phyloP scores from a whole-genome alignment of 2,329 filamentous ascomycete species.

The Paraphaeosphaeria minitans region DNA sequence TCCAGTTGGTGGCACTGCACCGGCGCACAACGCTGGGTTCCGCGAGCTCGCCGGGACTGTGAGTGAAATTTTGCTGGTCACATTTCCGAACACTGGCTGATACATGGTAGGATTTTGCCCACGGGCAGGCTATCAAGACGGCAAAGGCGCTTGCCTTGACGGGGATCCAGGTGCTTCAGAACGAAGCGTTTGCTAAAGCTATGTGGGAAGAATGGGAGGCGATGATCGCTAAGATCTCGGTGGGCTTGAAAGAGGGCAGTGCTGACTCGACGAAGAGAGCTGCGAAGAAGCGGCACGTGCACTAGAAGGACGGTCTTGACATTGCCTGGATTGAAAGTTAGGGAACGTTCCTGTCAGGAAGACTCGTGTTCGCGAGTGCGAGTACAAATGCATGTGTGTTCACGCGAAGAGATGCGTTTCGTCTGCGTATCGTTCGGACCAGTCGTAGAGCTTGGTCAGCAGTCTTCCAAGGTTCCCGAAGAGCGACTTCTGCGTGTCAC shows the following conservation, averaged over 20 bases:
- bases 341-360: too few relatives aligned
- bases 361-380: too few relatives aligned
- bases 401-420: too few relatives aligned
- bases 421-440: too few relatives aligned
- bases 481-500: too few relatives aligned
- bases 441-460: too few relatives aligned
- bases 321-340: not conserved
- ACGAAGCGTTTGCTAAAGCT: slow-evolving; percentile 12
- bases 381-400: too few relatives aligned
- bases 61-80: not conserved
- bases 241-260: not conserved
- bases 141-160: slow-evolving; percentile 18
- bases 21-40: slow-evolving; percentile 12
- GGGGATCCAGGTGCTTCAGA: slow-evolving; percentile 12
- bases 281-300: slow-evolving; percentile 1
- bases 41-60: slow-evolving; percentile 12
- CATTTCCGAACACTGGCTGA: not conserved
- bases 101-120: slow-evolving; percentile 9
- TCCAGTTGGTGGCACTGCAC: slow-evolving; percentile 9
- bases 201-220: slow-evolving; percentile 16
- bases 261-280: not conserved
- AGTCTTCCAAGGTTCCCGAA: too few relatives aligned
- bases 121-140: slow-evolving; percentile 14
- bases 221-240: slow-evolving; percentile 11
- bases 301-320: not conserved